phyloP scores from a whole-genome alignment of 192 early-diverging fungal species.

The Podila verticillata region DNA sequence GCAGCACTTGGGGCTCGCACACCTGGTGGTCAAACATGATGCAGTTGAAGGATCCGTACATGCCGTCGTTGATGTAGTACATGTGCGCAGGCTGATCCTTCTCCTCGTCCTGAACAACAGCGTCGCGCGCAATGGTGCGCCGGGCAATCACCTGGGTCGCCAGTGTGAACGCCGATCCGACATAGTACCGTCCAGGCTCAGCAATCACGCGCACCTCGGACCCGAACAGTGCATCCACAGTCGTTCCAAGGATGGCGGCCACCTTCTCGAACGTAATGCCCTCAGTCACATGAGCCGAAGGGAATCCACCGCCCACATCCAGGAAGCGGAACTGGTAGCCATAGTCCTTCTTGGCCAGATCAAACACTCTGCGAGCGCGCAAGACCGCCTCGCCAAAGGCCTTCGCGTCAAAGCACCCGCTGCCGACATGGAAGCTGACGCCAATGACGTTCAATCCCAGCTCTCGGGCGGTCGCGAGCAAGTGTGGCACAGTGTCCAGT shows the following conservation, averaged over 20 bases:
- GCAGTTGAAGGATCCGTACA: constrained; percentile 99
- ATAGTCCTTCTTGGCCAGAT: constrained; percentile 76
- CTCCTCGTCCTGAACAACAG: neutral
- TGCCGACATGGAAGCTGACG: constrained; percentile 95
- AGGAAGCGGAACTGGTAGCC: constrained; percentile 82
- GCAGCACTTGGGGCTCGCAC: constrained; percentile 76
- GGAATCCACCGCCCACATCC: constrained; percentile 97
- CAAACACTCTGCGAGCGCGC: constrained; percentile 89
- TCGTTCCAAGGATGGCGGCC: constrained; percentile 77
- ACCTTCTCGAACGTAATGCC: constrained; percentile 89
- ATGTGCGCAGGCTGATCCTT: constrained; percentile 23
- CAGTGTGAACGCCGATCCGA: constrained; percentile 91
- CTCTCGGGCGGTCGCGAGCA: constrained; percentile 80
- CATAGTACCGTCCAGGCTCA: constrained; percentile 98
- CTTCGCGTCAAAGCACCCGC: constrained; percentile 89
- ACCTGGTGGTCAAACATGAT: constrained; percentile 96
- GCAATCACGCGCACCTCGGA: constrained; percentile 92
- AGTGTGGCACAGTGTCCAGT: constrained; percentile 66
- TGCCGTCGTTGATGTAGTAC: constrained; percentile 98
- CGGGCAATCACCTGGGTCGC: constrained; percentile 95
- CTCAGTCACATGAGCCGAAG: constrained; percentile 75
- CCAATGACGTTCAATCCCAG: constrained; percentile 92
- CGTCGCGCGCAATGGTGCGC: constrained; percentile 60
- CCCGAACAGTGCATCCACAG: constrained; percentile 85
- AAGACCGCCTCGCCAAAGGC: constrained; percentile 92